These are phyloP conservation scores for Russula griseocarnosa DNA, from an alignment of 768 basidiomycete species.

Conservation along the genomic window DNA sequence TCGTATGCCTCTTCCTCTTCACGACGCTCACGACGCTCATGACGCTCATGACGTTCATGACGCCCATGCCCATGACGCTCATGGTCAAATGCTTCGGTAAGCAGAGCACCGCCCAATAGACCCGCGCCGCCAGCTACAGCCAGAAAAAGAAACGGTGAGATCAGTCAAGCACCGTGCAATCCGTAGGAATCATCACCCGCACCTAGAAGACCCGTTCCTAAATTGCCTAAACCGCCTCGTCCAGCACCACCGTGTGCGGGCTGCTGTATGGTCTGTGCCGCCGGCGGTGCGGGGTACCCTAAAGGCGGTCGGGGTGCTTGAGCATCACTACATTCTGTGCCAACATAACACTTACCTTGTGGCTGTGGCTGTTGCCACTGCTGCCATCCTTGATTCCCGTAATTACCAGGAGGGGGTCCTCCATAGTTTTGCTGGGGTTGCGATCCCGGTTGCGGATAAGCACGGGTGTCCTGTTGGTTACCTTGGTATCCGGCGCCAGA, in stretches of 20 bases:
- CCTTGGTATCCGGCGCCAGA: conserved; percentile 31
- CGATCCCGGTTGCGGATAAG: background rate
- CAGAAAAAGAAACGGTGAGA: background rate
- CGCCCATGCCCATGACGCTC: conserved; percentile 41
- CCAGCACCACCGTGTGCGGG: background rate
- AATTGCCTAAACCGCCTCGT: background rate
- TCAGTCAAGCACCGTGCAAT: background rate
- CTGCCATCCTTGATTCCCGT: conserved; percentile 24
- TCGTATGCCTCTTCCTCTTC: conserved; percentile 38
- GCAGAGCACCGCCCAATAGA: conserved; percentile 57
- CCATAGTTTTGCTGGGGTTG: conserved; percentile 2
- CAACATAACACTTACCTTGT: conserved; percentile 11
- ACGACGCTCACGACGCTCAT: conserved; percentile 36
- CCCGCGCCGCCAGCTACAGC: conserved; percentile 51
- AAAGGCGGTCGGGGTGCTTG: background rate
- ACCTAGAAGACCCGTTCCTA: conserved; percentile 10
- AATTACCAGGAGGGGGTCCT: conserved; percentile 28
- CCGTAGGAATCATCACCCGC: background rate
- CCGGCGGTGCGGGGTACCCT: conserved; percentile 16
- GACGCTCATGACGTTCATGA: conserved; percentile 31
- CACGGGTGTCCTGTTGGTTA: background rate
- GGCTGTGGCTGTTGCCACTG: conserved; percentile 26
- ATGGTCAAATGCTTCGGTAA: conserved; percentile 51
- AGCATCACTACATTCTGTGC: background rate
- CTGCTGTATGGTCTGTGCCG: background rate